Percentiles rank a stretch among this genome's conserved stretches.
Evolutionary conservation across 2,329 filamentous ascomycete genomes (phyloP).

Genomic region (Fusarium robinianum): DNA sequence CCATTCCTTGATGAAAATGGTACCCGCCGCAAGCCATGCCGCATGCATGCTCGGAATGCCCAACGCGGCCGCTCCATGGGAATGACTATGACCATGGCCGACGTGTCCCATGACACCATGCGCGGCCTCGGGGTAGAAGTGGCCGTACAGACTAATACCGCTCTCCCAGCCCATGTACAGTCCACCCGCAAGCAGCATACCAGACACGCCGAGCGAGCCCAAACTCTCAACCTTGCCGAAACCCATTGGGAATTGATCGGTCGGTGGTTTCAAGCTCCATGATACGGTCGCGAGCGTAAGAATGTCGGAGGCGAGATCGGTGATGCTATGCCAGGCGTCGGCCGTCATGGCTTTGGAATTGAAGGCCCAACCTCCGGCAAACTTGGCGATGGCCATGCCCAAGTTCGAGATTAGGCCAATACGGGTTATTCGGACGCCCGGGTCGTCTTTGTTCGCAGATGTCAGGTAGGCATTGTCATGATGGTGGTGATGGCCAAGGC

Average conservation of each 20-base stretch:
- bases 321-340: constrained; percentile 93
- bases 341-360: constrained; percentile 92
- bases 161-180: constrained; percentile 89
- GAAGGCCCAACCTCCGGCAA: constrained; percentile 89
- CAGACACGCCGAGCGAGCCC: constrained; percentile 89
- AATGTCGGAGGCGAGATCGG: constrained; percentile 92
- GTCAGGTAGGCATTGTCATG: constrained; percentile 93
- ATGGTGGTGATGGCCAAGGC: constrained; percentile 74
- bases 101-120: constrained; percentile 66
- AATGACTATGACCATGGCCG: constrained; percentile 68
- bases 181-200: constrained; percentile 85
- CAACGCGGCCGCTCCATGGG: constrained; percentile 51
- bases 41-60: constrained; percentile 84
- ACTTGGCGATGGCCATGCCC: constrained; percentile 92
- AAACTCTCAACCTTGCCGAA: constrained; percentile 98
- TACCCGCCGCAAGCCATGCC: constrained; percentile 89
- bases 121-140: constrained; percentile 71
- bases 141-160: constrained; percentile 67
- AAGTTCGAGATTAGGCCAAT: constrained; percentile 77
- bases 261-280: constrained; percentile 86
- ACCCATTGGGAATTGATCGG: constrained; percentile 81
- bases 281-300: constrained; percentile 93
- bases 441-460: constrained; percentile 77
- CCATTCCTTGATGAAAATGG: constrained; percentile 94
- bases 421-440: constrained; percentile 65